Conservation (phyloP, 371 early-diverging fungal species). For the Dichotomocladium elegans region DNA sequence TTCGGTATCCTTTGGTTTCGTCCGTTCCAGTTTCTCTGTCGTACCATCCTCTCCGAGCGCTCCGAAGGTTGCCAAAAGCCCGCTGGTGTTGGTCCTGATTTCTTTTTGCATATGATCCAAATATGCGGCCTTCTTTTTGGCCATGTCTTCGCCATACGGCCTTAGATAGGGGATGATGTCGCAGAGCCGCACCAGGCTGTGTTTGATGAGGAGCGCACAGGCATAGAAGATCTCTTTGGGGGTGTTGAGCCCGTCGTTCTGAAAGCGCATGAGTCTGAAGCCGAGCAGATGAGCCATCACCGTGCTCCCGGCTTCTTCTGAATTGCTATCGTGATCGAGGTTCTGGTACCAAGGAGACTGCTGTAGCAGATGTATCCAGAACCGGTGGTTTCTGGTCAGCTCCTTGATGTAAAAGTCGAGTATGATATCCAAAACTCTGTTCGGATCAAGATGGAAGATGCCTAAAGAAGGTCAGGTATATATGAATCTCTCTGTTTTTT, state of each 20-base stretch:
- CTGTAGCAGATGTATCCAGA: conserved; percentile 74
- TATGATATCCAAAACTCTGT: conserved; percentile 81
- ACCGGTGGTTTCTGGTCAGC: conserved; percentile 67
- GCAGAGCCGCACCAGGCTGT: conserved; percentile 62
- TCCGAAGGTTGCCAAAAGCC: conserved; percentile 37
- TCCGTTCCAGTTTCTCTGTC: conserved; percentile 20
- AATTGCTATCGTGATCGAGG: neutral
- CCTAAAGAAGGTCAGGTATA: conserved; percentile 28
- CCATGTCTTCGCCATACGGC: conserved; percentile 57
- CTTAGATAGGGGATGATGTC: conserved; percentile 69
- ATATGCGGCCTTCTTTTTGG: conserved; percentile 42
- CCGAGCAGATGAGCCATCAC: conserved; percentile 81
- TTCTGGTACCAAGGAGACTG: conserved; percentile 66
- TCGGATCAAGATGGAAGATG: conserved; percentile 86
- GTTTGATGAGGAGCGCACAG: conserved; percentile 56
- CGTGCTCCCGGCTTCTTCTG: conserved; percentile 16
- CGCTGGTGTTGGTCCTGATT: conserved; percentile 35
- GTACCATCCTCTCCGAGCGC: conserved; percentile 42
- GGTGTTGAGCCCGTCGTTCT: conserved; percentile 20
- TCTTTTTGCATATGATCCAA: conserved; percentile 48
- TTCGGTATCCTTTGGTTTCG: neutral
- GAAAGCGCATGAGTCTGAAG: conserved; percentile 75
- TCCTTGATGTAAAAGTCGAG: conserved; percentile 77
- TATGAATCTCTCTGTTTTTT: neutral
- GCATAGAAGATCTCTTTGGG: conserved; percentile 34